Evolutionary conservation across 2,329 filamentous ascomycete genomes (phyloP), one percentile per base, ranked within the genome.

Genomic region (Kalmusia sp.): DNA sequence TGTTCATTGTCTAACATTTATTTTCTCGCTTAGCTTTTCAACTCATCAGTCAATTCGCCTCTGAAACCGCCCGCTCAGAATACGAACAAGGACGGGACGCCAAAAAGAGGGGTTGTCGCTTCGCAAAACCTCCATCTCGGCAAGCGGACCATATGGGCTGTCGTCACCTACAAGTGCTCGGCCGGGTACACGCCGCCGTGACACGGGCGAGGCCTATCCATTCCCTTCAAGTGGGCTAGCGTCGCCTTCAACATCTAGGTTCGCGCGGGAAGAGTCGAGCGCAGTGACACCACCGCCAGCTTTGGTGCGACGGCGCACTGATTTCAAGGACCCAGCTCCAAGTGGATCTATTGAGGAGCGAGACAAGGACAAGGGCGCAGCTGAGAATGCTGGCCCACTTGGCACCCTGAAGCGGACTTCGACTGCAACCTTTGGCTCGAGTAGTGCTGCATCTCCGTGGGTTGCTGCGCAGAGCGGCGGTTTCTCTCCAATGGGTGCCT

Each of bases 31-130:
- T 67, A 96, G 89, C 80, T 90, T 58, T 97, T 97, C 75, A 77
- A 86, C 45, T 85, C 84, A 45, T 95, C 96, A 59, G 92, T 99
- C 70, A 99, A 98, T 74, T 97, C 95, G 30, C 90, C 92, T 28
- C 80, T 97, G 63, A 98, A 98, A 76, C 89, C 91, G 7, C 90
- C 91, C 17, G 85, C 87, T 27, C 89, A 91, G 68, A 84, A 80
- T 56, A 73, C 79, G 21, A 82, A 80, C 65, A 93, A 91, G 78
- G 86, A 77, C 74, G 82, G 74, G 55, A 82, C 72, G 72, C 83
- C 73, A 73, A 83, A n/a, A 75, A 73, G 83, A 71, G 43, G 81
- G 81, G 9, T 67, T 82, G 9, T 87, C 89, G 50, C 84, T 88
- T 43, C 90, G 93, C 52, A 97, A 96, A 77, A 82, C 87, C 14